phyloP scores from a whole-genome alignment of 768 basidiomycete species.

The Mycena kentingensis region DNA sequence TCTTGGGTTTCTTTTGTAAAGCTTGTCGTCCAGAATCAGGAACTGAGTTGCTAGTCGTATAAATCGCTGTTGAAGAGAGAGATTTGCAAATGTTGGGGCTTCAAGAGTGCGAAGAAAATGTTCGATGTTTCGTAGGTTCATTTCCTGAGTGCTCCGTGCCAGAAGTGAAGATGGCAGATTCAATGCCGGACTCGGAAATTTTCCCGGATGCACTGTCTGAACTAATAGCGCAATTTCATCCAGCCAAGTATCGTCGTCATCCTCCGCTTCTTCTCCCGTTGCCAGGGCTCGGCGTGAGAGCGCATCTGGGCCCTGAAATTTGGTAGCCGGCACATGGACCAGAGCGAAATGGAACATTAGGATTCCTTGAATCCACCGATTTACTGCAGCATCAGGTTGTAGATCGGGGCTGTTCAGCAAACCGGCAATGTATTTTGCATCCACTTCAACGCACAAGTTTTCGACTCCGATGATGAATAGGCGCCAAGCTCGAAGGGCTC shows the following conservation, averaged over 20 bases:
- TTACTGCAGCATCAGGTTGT: conserved; percentile 42
- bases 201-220: background rate
- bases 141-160: background rate
- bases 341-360: conserved; percentile 40
- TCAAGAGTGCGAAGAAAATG: conserved; percentile 21
- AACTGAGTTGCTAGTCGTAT: conserved; percentile 10
- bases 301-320: conserved; percentile 39
- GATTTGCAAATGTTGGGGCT: conserved; percentile 2
- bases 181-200: background rate
- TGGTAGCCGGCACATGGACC: conserved; percentile 37
- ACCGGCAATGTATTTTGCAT: conserved; percentile 43
- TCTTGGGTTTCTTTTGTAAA: conserved; percentile 10
- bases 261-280: conserved; percentile 24
- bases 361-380: conserved; percentile 44
- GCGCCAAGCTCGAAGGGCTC: conserved; percentile 19
- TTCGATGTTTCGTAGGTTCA: conserved; percentile 3
- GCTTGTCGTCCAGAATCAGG: conserved; percentile 5
- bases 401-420: conserved; percentile 46
- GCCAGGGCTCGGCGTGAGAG: conserved; percentile 31
- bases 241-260: conserved; percentile 25
- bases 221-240: background rate
- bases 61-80: conserved; percentile 7
- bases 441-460: conserved; percentile 38
- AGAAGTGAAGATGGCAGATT: background rate
- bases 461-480: conserved; percentile 26